Percentiles rank a stretch among this genome's conserved stretches.
Evolutionary conservation across 1,284 basidiomycete species (phyloP).

Genomic region (Ceratobasidium sp.): DNA sequence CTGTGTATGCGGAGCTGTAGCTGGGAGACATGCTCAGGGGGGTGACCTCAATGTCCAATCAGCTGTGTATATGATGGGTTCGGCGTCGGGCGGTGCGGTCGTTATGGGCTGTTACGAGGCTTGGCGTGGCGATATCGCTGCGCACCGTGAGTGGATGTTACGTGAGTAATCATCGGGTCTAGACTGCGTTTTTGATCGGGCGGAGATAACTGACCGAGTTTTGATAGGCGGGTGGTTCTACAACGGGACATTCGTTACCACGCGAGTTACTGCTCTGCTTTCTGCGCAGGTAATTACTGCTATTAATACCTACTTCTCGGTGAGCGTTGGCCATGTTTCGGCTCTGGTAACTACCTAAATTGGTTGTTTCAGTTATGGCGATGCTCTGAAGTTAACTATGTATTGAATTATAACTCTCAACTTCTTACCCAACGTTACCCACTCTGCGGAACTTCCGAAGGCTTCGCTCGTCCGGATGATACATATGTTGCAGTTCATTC

Average conservation of each 20-base stretch:
- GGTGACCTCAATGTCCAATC: slow-evolving; percentile 43
- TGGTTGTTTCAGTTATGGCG: slow-evolving; percentile 39
- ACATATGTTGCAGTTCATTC: slow-evolving; percentile 44
- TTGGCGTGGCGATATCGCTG: slow-evolving; percentile 42
- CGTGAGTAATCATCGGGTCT: slow-evolving; percentile 40
- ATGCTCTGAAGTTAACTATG: slow-evolving; percentile 46
- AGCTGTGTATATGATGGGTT: slow-evolving; percentile 43
- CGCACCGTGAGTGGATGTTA: slow-evolving; percentile 49
- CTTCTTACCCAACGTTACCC: slow-evolving; percentile 33
- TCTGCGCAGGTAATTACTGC: slow-evolving; percentile 42
- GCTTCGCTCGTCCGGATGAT: not conserved
- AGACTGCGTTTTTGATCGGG: not conserved
- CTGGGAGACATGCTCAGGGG: slow-evolving; percentile 47
- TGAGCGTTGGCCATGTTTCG: not conserved
- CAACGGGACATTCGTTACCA: slow-evolving; percentile 47
- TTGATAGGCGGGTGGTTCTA: slow-evolving; percentile 41
- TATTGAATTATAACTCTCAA: slow-evolving; percentile 6
- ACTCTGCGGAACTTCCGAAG: slow-evolving; percentile 29
- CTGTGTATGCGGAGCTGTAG: slow-evolving; percentile 41
- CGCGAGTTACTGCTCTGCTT: slow-evolving; percentile 44
- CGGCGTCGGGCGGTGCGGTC: slow-evolving; percentile 30
- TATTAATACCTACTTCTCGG: slow-evolving; percentile 46
- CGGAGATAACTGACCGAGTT: not conserved
- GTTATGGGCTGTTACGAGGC: slow-evolving; percentile 43
- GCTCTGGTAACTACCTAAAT: not conserved